Evolutionary conservation across 371 early-diverging fungal genomes (phyloP).

Genomic region (Rhizopus delemar): DNA sequence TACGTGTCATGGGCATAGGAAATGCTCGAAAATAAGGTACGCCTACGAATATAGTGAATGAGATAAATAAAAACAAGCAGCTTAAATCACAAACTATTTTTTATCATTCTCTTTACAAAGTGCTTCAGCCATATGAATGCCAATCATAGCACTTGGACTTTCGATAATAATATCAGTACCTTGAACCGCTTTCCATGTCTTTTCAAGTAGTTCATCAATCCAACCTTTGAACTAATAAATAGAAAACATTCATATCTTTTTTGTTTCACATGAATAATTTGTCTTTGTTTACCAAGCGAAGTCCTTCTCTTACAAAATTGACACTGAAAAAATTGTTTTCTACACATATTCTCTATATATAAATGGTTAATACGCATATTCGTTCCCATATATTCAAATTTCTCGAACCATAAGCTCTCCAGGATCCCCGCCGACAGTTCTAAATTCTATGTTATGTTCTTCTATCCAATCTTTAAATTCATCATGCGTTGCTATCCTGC

Average conservation of each 20-base stretch:
- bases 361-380: not conserved
- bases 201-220: slow-evolving; percentile 70
- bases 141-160: slow-evolving; percentile 78
- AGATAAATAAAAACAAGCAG: not conserved
- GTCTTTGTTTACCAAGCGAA: slow-evolving; percentile 40
- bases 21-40: slow-evolving; percentile 78
- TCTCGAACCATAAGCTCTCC: slow-evolving; percentile 60
- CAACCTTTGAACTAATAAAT: slow-evolving; percentile 66
- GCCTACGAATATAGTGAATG: slow-evolving; percentile 17
- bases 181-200: slow-evolving; percentile 76
- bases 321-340: slow-evolving; percentile 79
- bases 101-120: slow-evolving; percentile 34
- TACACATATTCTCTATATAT: slow-evolving; percentile 66
- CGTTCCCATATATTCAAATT: not conserved
- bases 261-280: not conserved
- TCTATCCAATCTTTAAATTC: slow-evolving; percentile 80
- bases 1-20: slow-evolving; percentile 86
- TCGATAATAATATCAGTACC: slow-evolving; percentile 77
- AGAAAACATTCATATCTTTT: not conserved
- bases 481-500: slow-evolving; percentile 75
- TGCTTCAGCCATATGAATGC: slow-evolving; percentile 79
- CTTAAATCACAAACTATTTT: too few species aligned
- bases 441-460: slow-evolving; percentile 74
- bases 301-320: slow-evolving; percentile 67
- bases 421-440: slow-evolving; percentile 72